Evolutionary conservation across 2,329 filamentous ascomycete genomes (phyloP), one percentile per base, ranked within the genome.

Genomic region (Scortechinia acanthostroma): DNA sequence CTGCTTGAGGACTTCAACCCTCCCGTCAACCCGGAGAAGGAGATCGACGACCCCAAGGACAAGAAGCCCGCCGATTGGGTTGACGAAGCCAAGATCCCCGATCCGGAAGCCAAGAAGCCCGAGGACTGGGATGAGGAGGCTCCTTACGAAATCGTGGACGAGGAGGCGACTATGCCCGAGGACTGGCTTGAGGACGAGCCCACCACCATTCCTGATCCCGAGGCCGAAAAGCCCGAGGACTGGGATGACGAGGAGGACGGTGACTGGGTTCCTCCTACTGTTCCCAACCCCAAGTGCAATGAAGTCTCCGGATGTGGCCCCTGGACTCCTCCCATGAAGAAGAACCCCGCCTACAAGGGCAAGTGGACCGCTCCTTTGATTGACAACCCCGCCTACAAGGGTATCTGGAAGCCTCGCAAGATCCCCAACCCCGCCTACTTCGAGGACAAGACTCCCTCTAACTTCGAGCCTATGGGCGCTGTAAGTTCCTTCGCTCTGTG

Each of bases 241-340:
- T 98, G 93, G 93, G 91, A 96, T 71, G 91, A 98, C 48, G 93
- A 98, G 74, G 93, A 98, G 74, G 93, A 98, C 66, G 93, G 93
- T 66, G 93, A 98, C 74, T 98, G 91, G 90, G 68, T 95, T 54
- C 72, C 91, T 44, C 93, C 91, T 47, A 90, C 83, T 46, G 81
- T 98, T 46, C 79, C 89, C 64, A 97, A 98, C 82, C 88, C 91
- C 68, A 95, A 95, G 81, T 97, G 93, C 63, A 80, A 83, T 52
- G 91, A 97, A 48, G 88, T 74, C 53, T 91, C 91, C 71, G 93
- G 93, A 60, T 97, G 93, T 67, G 93, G 93, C 58, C 80, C 86
- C 58, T 98, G 93, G 93, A 77, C 83, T 57, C 81, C 87, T 71
- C 93, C 93, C 54, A 81, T 88, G 80, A 95, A 83, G 73, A 88